Evolutionary conservation across 23 red algal genomes (phyloP).

Genomic region (Gracilaria vermiculophylla): DNA sequence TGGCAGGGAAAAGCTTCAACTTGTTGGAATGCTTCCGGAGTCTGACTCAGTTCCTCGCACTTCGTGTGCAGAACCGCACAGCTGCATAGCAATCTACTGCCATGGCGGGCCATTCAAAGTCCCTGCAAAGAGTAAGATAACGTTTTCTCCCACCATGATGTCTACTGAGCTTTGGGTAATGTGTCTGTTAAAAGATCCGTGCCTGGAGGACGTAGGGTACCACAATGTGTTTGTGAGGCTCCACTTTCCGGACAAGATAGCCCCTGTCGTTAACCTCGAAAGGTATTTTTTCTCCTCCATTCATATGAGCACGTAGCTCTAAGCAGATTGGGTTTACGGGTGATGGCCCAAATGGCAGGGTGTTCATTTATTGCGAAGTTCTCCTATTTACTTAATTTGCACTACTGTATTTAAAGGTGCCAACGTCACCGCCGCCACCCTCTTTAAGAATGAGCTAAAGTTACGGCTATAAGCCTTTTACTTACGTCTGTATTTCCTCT

Average conservation of each 20-base stretch:
- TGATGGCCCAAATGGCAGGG: no score
- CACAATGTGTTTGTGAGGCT: background rate
- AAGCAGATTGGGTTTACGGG: no score
- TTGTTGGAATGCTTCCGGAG: no score
- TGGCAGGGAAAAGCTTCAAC: conserved; percentile 21
- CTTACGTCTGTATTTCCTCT: no score
- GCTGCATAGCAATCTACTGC: background rate
- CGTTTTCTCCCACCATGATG: background rate
- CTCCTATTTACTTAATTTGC: no score
- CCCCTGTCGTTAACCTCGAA: background rate
- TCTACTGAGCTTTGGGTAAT: background rate
- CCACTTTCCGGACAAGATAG: background rate
- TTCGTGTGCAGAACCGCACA: background rate
- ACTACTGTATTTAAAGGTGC: no score
- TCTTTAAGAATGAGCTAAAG: no score
- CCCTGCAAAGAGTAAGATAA: background rate
- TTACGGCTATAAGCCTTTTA: no score
- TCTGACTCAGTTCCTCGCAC: no score
- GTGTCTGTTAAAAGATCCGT: background rate
- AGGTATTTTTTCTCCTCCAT: background rate
- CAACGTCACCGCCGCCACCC: no score
- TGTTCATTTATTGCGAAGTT: no score
- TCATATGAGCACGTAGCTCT: background rate
- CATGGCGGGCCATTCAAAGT: background rate
- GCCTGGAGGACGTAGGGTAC: background rate